phyloP scores from a whole-genome alignment of 768 basidiomycete genomes.

The Mycena rosella region DNA sequence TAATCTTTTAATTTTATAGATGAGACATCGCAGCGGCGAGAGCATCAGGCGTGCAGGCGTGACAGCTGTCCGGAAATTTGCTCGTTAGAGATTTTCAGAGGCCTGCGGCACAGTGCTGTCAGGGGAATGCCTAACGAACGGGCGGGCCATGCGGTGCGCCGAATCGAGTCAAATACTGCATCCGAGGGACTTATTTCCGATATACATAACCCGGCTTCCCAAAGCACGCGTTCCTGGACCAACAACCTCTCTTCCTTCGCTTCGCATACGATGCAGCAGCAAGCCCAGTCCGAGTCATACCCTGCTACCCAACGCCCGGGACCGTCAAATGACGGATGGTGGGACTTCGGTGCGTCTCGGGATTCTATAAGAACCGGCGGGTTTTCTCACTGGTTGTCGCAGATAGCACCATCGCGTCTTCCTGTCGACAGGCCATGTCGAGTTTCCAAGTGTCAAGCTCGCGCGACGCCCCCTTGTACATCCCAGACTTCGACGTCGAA shows the following conservation, averaged over 20 bases:
- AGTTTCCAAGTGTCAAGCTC: background rate
- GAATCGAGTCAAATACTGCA: background rate
- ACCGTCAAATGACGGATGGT: background rate
- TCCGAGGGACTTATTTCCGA: background rate
- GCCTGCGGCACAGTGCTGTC: background rate
- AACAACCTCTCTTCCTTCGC: background rate
- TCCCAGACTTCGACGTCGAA: background rate
- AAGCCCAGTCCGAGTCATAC: background rate
- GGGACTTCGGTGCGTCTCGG: background rate
- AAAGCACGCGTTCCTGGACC: background rate
- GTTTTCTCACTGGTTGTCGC: background rate
- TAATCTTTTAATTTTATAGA: background rate
- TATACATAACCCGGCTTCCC: background rate
- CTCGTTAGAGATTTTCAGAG: background rate
- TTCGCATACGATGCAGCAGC: background rate
- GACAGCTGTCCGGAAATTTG: conserved; percentile 12
- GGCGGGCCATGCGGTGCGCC: conserved; percentile 13
- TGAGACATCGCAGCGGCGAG: too few relatives aligned
- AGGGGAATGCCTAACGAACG: background rate
- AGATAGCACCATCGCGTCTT: background rate
- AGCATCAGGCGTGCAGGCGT: background rate
- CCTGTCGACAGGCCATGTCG: background rate
- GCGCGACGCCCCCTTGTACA: background rate
- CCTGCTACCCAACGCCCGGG: background rate
- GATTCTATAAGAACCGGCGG: too few relatives aligned